These are phyloP conservation scores for Lactifluus volemus DNA, from an alignment of 768 basidiomycete species.

Conservation along the genomic window DNA sequence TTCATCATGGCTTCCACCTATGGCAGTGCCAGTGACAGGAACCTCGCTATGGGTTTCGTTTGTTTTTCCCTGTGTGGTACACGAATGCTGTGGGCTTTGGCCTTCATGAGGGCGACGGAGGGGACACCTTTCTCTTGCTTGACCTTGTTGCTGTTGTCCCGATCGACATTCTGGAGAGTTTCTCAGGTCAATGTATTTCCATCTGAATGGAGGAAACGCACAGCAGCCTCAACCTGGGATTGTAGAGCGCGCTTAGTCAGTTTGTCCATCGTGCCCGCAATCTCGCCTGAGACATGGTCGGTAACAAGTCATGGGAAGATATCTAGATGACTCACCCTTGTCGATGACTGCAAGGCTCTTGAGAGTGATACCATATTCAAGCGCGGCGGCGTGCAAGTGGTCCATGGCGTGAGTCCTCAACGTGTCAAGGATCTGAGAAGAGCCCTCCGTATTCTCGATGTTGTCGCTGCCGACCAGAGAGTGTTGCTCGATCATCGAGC, in stretches of 20 bases:
- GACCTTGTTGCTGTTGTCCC: slow-evolving; percentile 82
- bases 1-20: too few relatives aligned
- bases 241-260: slow-evolving; percentile 76
- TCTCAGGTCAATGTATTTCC: not conserved
- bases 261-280: slow-evolving; percentile 78
- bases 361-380: slow-evolving; percentile 76
- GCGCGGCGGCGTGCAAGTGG: slow-evolving; percentile 70
- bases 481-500: slow-evolving; percentile 68
- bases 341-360: slow-evolving; percentile 85
- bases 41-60: too few relatives aligned
- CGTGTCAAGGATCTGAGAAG: slow-evolving; percentile 75
- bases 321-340: slow-evolving; percentile 40
- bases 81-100: slow-evolving; percentile 45
- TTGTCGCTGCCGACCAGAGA: slow-evolving; percentile 62
- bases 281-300: slow-evolving; percentile 39
- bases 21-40: too few relatives aligned
- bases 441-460: slow-evolving; percentile 60
- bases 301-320: not conserved
- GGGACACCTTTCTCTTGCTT: slow-evolving; percentile 79
- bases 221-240: slow-evolving; percentile 81
- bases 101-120: slow-evolving; percentile 69
- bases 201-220: slow-evolving; percentile 27
- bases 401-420: slow-evolving; percentile 79
- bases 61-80: not conserved
- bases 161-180: slow-evolving; percentile 59